Conservation (phyloP, 2,329 filamentous ascomycete genomes). For the Aaosphaeria arxii region DNA sequence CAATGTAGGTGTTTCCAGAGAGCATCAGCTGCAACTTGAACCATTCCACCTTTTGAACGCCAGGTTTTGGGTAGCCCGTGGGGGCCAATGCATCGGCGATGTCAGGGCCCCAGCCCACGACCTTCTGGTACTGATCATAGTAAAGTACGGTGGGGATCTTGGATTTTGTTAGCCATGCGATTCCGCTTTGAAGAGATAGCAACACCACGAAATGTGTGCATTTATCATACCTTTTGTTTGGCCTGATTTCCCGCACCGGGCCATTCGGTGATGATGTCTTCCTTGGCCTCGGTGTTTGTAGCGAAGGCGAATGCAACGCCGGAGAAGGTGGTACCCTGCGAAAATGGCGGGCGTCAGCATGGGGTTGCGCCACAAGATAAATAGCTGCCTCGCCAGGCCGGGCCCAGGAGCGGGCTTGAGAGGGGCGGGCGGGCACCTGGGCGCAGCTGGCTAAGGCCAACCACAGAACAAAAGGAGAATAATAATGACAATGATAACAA, state of each 20-base stretch:
- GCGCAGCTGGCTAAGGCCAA: no score
- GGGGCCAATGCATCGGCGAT: conserved; percentile 95
- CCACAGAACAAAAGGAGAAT: background rate
- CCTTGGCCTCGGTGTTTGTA: conserved; percentile 94
- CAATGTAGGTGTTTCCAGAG: conserved; percentile 97
- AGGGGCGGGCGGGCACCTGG: no score
- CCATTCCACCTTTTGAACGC: conserved; percentile 99
- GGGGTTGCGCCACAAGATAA: conserved; percentile 7
- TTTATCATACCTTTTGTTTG: conserved; percentile 80
- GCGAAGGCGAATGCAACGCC: conserved; percentile 92
- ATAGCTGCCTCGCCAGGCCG: background rate
- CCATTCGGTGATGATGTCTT: conserved; percentile 99
- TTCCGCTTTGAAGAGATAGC: conserved; percentile 1
- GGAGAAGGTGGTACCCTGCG: conserved; percentile 91
- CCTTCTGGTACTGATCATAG: conserved; percentile 99
- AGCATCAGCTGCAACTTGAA: conserved; percentile 99
- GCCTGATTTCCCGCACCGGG: conserved; percentile 95
- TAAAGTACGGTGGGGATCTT: conserved; percentile 99
- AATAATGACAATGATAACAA: background rate
- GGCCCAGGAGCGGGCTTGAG: no score
- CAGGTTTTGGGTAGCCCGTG: conserved; percentile 94
- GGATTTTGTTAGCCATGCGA: background rate
- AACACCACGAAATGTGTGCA: background rate
- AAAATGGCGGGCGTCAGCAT: conserved; percentile 11
- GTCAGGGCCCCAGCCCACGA: conserved; percentile 98